phyloP scores from a whole-genome alignment of 2,329 filamentous ascomycete genomes.

The Pezizomycotina sp. region DNA sequence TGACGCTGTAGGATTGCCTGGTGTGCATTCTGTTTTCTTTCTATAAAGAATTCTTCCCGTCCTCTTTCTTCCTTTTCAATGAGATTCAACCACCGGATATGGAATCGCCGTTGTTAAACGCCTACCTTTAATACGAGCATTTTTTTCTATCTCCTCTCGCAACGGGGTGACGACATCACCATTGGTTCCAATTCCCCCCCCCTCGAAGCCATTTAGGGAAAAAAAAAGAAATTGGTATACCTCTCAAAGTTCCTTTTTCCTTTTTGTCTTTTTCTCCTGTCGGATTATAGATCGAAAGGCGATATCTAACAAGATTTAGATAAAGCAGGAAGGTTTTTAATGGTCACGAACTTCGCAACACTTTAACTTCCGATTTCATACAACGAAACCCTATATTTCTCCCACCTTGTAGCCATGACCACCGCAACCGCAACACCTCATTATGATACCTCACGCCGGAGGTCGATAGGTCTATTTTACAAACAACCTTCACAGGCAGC shows the following conservation, averaged over 20 bases:
- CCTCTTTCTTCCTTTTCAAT: no score
- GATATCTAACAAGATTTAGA: constrained; percentile 2
- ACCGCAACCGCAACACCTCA: background rate
- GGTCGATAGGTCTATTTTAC: constrained; percentile 16
- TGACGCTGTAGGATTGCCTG: no score
- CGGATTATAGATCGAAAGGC: background rate
- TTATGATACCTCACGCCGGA: constrained; percentile 7
- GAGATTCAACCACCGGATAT: no score
- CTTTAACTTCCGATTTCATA: no score
- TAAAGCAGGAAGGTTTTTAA: no score
- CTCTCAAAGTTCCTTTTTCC: background rate
- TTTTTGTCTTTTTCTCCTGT: constrained; percentile 1
- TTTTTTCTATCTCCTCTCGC: no score
- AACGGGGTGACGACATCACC: constrained; percentile 2
- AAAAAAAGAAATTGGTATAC: background rate
- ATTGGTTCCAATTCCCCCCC: constrained; percentile 2
- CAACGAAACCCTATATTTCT: background rate
- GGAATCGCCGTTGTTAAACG: no score
- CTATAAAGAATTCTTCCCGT: no score
- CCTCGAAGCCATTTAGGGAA: background rate
- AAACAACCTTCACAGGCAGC: constrained; percentile 12
- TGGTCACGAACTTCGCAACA: constrained; percentile 1
- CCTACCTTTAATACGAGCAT: no score
- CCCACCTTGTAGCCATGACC: constrained; percentile 1
- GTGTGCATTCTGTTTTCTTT: no score